Evolutionary conservation across 345 rosid species (phyloP).

Genomic region (Linum usitatissimum): DNA sequence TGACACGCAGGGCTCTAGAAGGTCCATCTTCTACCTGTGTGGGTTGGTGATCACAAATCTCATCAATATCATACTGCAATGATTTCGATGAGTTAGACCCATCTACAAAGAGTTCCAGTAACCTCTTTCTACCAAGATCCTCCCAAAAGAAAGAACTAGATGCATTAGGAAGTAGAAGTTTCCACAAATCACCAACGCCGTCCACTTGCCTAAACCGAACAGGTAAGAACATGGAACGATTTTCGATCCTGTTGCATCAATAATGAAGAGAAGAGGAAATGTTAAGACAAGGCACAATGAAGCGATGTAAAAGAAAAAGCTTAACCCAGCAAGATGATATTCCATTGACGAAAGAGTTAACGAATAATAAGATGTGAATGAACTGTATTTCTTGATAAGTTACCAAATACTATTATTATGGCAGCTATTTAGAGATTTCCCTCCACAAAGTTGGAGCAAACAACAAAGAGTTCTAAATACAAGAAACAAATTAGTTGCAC

Average conservation of each 20-base stretch:
- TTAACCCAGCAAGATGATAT: background rate
- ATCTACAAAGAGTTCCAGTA: constrained; percentile 64
- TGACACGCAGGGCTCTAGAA: constrained; percentile 67
- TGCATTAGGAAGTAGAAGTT: constrained; percentile 72
- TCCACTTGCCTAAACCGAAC: constrained; percentile 76
- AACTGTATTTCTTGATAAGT: too few relatives aligned
- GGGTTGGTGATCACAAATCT: constrained; percentile 65
- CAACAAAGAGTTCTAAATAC: too few relatives aligned
- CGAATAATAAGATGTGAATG: too few relatives aligned
- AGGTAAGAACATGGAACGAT: constrained; percentile 78
- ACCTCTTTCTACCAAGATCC: constrained; percentile 67
- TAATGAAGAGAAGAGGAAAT: background rate
- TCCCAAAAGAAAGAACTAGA: constrained; percentile 97
- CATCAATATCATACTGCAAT: constrained; percentile 66
- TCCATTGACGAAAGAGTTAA: background rate
- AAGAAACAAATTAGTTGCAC: too few relatives aligned
- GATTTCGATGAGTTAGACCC: constrained; percentile 56
- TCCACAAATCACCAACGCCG: constrained; percentile 70
- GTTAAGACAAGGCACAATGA: background rate
- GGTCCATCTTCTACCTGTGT: constrained; percentile 38
- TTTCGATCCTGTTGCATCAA: constrained; percentile 64
- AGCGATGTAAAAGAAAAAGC: constrained; percentile 4
- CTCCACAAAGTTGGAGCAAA: too few relatives aligned
- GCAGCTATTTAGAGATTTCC: too few relatives aligned
- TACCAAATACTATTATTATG: too few relatives aligned